A percentile compares a stretch with the other conserved stretches of the same genome.
Evolutionary conservation across 345 rosid species (phyloP).

Genomic region (Ceriops tagal): DNA sequence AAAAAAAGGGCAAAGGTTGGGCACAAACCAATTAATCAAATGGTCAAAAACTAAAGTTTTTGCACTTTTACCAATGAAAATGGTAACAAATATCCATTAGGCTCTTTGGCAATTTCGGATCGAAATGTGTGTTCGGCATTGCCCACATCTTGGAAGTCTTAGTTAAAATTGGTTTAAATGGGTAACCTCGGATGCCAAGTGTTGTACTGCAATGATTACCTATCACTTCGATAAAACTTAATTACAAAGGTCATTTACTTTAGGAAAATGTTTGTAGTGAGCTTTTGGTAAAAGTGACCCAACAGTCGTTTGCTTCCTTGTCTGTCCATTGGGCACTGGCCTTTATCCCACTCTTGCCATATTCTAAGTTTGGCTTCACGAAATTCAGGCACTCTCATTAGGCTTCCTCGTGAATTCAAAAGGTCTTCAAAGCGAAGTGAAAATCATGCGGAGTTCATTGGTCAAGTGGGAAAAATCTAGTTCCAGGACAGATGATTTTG

Average conservation of each 20-base stretch:
- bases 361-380: not conserved
- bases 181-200: slow-evolving; percentile 36
- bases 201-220: slow-evolving; percentile 35
- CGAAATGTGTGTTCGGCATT: not conserved
- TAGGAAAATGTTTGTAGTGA: not conserved
- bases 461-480: not conserved
- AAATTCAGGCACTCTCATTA: too few species aligned
- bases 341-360: not conserved
- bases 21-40: too few species aligned
- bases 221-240: not conserved
- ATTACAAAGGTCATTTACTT: not conserved
- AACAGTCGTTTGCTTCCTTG: not conserved
- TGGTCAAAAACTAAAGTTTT: not conserved
- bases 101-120: not conserved
- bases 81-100: slow-evolving; percentile 13
- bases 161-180: slow-evolving; percentile 12
- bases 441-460: not conserved
- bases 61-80: not conserved
- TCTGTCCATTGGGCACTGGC: not conserved
- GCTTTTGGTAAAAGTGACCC: slow-evolving; percentile 2
- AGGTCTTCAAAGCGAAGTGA: not conserved
- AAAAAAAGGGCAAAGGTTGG: too few species aligned
- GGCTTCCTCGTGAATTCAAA: not conserved
- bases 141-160: slow-evolving; percentile 16
- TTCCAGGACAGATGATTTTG: not conserved